Base-by-base conservation (phyloP, 768 basidiomycete genomes). In the Nidula microcarpa region DNA sequence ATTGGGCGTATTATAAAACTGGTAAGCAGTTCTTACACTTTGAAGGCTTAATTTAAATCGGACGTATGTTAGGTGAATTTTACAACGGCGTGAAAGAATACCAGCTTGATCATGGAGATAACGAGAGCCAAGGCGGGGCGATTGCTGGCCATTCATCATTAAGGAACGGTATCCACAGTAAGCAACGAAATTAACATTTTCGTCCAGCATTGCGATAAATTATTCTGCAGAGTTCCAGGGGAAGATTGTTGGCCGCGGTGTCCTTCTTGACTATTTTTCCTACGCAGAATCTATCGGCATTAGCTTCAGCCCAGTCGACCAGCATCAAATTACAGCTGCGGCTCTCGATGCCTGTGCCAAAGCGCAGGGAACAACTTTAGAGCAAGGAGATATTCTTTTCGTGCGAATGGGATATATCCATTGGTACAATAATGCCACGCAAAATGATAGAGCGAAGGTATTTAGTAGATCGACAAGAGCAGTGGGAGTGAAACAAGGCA, bases 81-180 rank as follows among this genome's bases (percentile, higher is more conserved):
- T 65, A 65, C 43, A 65, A 65, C 30, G 58, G 55, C 23, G 23
- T 30, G 23, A 30, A 30, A 30, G 23, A 30, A 30, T 4, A 30
- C 23, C 23, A 30, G 23, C 23, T 30, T 30, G 23, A 4, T 30
- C 6, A 53, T 45, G n/a, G 61, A 65, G 43, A 56, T 65, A 11
- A 54, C 14, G 50, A 53, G 17, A 57, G 55, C 1, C 47, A 50
- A 33, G 60, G 55, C 0, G 44, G 49, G 16, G 33, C 30, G 11
- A 44, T 23, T 10, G 55, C 63, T 33, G 56, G 55, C 16, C 60
- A 65, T 33, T 53, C 54, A 18, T 57, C 58, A 18, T 41, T 33
- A 17, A 58, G 64, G 52, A 65, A 65, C 48, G 62, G 64, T n/a
- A 63, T 65, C 18, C 60, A 65, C n/a, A 46, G 64, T 62, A 47